Base-by-base conservation (phyloP, 495 filamentous ascomycete species). In the Trichoderma orchidacearum region DNA sequence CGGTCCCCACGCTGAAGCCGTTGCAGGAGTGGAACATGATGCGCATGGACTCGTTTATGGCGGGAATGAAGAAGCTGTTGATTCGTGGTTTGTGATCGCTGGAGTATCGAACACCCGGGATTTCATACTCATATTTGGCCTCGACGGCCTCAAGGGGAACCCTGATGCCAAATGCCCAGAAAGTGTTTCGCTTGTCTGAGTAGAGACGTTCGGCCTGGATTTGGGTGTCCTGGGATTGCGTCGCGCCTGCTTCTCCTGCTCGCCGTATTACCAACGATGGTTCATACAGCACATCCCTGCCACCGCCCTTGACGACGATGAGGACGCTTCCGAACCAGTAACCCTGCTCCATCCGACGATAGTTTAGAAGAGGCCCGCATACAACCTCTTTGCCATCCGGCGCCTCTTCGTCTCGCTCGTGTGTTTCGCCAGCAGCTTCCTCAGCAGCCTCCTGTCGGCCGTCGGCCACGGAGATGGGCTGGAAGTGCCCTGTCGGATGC, bases 21-120 rank as follows among this genome's bases (percentile, higher is more conserved):
- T 96, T 97, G 72, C 90, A 96, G 28, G 89, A 95, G 71, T 95
- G 85, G 71, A 97, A 96, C 78, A 96, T 89, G 58, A 95, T 86
- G 60, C 90, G 82, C 90, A 97, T 95, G 23, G 86, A 91, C 68
- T 96, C 84, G 28, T 81, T 71, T 51, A 74, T 72, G 3, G 89
- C 86, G 2, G 92, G 92, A 15, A 95, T 79, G 53, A 78, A 85
- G 68, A 96, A 95, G 57, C 61, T 61, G 58, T 78, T 77, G 29
- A 71, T 68, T 52, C 63, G 63, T n/a, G 69, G 70, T 60, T 80
- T 75, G 23, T 70, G 71, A 28, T 63, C 54, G 64, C 71, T 67
- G 21, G 66, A 60, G 36, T 78, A 72, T 4, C 67, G 72, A 63
- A 82, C 51, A 4, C 68, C 68, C 23, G 74, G 70, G 41, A 86